Evolutionary conservation across 257 asterid genomes (phyloP).

Genomic region (Solanum chilense): DNA sequence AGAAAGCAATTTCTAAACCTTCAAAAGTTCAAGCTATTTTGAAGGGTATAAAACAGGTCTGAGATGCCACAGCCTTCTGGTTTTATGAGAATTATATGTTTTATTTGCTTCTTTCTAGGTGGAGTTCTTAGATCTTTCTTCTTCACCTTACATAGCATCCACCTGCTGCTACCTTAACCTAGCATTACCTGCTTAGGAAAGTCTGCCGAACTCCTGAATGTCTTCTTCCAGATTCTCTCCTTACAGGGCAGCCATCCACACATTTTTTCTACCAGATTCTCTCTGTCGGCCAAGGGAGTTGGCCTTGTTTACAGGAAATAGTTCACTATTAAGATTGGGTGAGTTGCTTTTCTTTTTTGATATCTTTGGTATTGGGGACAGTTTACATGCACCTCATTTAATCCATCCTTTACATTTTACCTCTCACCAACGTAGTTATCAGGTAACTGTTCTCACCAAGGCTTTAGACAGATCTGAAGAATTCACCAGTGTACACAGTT

Average conservation of each 20-base stretch:
- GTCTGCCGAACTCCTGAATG: not conserved
- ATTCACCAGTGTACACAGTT: not conserved
- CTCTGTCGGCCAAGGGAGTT: not conserved
- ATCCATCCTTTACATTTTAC: not conserved
- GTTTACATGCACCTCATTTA: not conserved
- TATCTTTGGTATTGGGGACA: not conserved
- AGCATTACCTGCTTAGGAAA: not conserved
- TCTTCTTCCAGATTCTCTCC: not conserved
- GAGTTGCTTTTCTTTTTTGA: not conserved
- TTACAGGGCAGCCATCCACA: not conserved
- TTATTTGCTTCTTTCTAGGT: not conserved
- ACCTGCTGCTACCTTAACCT: not conserved
- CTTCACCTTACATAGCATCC: not conserved
- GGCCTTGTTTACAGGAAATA: not conserved
- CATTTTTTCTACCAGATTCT: not conserved
- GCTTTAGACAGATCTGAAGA: not conserved
- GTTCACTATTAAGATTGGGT: not conserved
- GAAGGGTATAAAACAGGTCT: conserved; percentile 81
- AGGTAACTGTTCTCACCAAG: not conserved
- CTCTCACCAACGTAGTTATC: not conserved
- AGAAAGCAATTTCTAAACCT: conserved; percentile 47
- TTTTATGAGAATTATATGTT: not conserved
- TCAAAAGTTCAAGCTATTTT: conserved; percentile 70
- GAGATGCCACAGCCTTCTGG: not conserved
- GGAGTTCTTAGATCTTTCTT: not conserved